These are phyloP conservation scores for Porcisia deanei DNA, from an alignment of 208 protist genomes.

Conservation along the genomic window DNA sequence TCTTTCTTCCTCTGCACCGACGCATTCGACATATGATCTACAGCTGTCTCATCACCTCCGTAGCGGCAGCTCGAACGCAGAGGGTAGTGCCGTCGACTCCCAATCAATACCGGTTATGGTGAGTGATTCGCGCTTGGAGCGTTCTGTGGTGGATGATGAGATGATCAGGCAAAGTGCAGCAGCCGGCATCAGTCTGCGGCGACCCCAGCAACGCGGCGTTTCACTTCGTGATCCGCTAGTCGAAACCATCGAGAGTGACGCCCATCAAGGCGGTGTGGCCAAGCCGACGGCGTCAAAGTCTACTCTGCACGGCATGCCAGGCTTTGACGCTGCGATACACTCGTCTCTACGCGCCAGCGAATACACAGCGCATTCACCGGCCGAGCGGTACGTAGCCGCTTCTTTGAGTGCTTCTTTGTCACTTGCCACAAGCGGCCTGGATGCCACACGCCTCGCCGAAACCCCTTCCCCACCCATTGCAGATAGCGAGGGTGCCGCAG, in stretches of 20 bases:
- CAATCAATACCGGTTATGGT: constrained; percentile 14
- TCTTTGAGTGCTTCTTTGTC: background rate
- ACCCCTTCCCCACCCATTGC: background rate
- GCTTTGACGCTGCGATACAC: background rate
- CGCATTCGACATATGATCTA: background rate
- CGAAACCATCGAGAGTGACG: background rate
- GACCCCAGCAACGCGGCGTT: constrained; percentile 4
- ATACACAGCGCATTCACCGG: background rate
- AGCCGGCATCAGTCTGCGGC: background rate
- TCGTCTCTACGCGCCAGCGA: background rate
- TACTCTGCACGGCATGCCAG: background rate
- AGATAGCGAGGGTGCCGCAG: background rate
- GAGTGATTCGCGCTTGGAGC: background rate
- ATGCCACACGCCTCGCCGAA: background rate
- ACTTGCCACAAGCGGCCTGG: background rate
- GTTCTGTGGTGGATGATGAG: background rate
- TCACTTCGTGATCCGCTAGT: constrained; percentile 9
- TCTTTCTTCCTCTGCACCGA: background rate
- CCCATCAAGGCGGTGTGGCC: background rate
- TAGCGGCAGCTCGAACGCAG: constrained; percentile 12
- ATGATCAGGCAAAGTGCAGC: background rate
- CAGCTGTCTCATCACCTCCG: constrained; percentile 14
- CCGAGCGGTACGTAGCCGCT: background rate
- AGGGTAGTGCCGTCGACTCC: constrained; percentile 8
- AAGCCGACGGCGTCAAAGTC: background rate